These are phyloP conservation scores for Termitomyces sp. DNA, from an alignment of 768 basidiomycete species.

Conservation along the genomic window DNA sequence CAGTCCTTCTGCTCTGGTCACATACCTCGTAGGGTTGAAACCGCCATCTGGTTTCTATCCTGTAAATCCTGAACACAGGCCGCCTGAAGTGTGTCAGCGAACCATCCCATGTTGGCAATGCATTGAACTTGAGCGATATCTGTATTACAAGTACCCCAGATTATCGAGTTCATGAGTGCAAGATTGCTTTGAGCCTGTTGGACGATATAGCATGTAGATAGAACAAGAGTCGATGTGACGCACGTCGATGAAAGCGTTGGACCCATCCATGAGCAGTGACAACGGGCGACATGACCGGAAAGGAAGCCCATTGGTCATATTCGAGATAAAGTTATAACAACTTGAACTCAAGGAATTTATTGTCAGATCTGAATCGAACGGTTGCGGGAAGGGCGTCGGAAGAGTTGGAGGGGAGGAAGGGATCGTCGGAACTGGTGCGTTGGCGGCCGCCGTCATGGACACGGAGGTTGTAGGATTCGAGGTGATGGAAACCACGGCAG, in stretches of 20 bases:
- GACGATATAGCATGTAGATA: not conserved
- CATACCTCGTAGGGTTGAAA: slow-evolving; percentile 55
- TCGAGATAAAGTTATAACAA: slow-evolving; percentile 71
- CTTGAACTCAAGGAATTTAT: slow-evolving; percentile 61
- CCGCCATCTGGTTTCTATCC: slow-evolving; percentile 47
- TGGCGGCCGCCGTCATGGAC: slow-evolving; percentile 19
- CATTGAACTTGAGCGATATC: slow-evolving; percentile 46
- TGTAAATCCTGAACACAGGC: slow-evolving; percentile 58
- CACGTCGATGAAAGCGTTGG: slow-evolving; percentile 54
- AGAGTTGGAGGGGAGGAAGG: slow-evolving; percentile 48
- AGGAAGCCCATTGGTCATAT: slow-evolving; percentile 60
- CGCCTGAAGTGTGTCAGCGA: slow-evolving; percentile 43
- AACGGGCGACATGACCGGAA: slow-evolving; percentile 80
- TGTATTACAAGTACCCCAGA: slow-evolving; percentile 85
- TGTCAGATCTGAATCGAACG: slow-evolving; percentile 61
- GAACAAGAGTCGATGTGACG: slow-evolving; percentile 18
- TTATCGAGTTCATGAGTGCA: slow-evolving; percentile 57
- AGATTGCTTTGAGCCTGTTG: slow-evolving; percentile 61
- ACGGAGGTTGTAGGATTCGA: slow-evolving; percentile 20
- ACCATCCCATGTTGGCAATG: slow-evolving; percentile 63
- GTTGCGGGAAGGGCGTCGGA: slow-evolving; percentile 77
- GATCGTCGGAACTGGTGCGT: slow-evolving; percentile 41
- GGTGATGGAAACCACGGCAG: slow-evolving; percentile 17
- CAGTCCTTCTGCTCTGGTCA: not conserved
- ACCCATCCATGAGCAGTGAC: slow-evolving; percentile 58